Conservation (phyloP, 768 basidiomycete species). For the Lactarius hatsudake region DNA sequence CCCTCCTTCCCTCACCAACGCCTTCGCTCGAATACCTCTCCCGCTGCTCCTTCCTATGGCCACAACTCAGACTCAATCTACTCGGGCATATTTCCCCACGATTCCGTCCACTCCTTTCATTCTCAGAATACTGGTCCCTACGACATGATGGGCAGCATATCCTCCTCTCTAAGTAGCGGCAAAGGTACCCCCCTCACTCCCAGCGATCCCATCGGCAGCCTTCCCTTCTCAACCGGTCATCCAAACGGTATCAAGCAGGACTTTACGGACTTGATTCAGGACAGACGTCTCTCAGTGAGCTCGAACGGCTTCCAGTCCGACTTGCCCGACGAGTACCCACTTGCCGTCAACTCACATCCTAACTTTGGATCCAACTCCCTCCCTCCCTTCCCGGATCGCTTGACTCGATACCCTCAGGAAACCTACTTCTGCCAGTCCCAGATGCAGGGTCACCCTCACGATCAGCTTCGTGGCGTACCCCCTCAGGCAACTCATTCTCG, state of each 20-base stretch:
- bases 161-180: slow-evolving; percentile 63
- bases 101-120: slow-evolving; percentile 57
- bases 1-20: slow-evolving; percentile 52
- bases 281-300: slow-evolving; percentile 52
- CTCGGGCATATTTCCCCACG: slow-evolving; percentile 55
- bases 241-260: slow-evolving; percentile 44
- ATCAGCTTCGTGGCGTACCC: slow-evolving; percentile 64
- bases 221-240: slow-evolving; percentile 51
- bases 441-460: slow-evolving; percentile 49
- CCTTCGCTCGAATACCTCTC: slow-evolving; percentile 71
- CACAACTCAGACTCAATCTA: slow-evolving; percentile 59
- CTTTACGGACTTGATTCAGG: slow-evolving; percentile 59
- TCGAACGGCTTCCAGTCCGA: slow-evolving; percentile 53
- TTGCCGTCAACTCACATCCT: slow-evolving; percentile 44
- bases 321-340: slow-evolving; percentile 61
- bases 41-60: slow-evolving; percentile 54
- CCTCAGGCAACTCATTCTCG: slow-evolving; percentile 72
- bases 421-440: slow-evolving; percentile 53
- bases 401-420: slow-evolving; percentile 55
- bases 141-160: slow-evolving; percentile 60
- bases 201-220: slow-evolving; percentile 55
- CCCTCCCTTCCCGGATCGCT: slow-evolving; percentile 51
- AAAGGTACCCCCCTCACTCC: slow-evolving; percentile 77
- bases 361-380: slow-evolving; percentile 43
- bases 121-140: slow-evolving; percentile 53